Evolutionary conservation across 176 grass and related monocot genomes (phyloP), one percentile per base, ranked within the genome.

Genomic region (Puccinellia tenuiflora): DNA sequence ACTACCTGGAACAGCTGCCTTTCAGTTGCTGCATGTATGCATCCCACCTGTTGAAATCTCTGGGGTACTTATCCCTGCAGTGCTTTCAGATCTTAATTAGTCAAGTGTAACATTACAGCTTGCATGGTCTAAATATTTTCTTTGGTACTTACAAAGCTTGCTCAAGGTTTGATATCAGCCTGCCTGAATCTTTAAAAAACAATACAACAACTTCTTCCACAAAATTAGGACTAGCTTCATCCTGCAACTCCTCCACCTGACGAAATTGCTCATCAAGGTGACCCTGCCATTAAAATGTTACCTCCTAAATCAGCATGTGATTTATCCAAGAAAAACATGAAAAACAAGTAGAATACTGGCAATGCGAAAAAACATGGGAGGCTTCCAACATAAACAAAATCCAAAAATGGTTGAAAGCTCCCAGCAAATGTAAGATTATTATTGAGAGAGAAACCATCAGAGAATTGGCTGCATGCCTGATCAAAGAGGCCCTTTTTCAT

Each of bases 151-250:
- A 96, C 97, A 99, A 87, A 54, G 93, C 81, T 83, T 92, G 97
- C 76, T 92, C 96, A 67, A 96, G 88, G 85, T 99, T 99, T 77
- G 91, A 57, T 82, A 96, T 86, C 77, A 94, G 81, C 67, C 91
- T 89, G 53, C 89, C 68, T 7, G 96, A 99, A 83, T 99, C 93
- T 81, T 89, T 96, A 45, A 96, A 90, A 77, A 96, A 99, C 89
- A 93, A 87, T 68, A 90, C 86, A 24, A 84, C 91, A 17, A 99
- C 96, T 92, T 99, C 96, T 87, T 99, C 91, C 1, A 91, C 80
- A 84, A 99, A 99, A 84, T 99, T 96, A 83, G 93, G 96, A 77
- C 91, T 99, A 85, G 76, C 80, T 80, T 99, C 96, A 82, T 99
- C 96, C 73, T 99, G 93, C 79, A 96, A 90, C 57, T 99, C 96